Evolutionary conservation across 768 basidiomycete genomes (phyloP).

Genomic region (Tylopilus balloui): DNA sequence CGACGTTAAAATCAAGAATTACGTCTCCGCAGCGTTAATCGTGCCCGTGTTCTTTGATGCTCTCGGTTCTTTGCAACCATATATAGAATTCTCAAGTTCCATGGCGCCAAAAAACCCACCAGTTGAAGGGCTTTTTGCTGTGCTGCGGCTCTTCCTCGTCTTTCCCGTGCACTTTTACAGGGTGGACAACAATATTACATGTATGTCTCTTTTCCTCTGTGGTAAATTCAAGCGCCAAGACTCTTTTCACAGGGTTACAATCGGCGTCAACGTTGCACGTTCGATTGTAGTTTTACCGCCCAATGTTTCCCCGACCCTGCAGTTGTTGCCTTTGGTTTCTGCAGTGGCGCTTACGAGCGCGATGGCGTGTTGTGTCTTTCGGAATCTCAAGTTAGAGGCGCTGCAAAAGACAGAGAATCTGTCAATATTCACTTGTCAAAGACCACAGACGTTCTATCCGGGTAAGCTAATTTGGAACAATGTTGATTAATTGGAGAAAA

Average conservation of each 20-base stretch:
- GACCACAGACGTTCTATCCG: neutral
- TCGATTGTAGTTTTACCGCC: slow-evolving; percentile 17
- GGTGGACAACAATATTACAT: slow-evolving; percentile 39
- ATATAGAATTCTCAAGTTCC: slow-evolving; percentile 25
- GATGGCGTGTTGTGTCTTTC: slow-evolving; percentile 35
- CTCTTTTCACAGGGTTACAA: slow-evolving; percentile 29
- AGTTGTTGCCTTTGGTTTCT: slow-evolving; percentile 23
- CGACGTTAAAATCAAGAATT: slow-evolving; percentile 19
- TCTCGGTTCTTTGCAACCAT: slow-evolving; percentile 31
- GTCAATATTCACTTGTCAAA: slow-evolving; percentile 1
- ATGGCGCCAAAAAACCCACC: slow-evolving; percentile 8
- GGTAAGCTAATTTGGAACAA: neutral
- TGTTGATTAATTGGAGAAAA: neutral
- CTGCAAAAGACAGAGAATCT: slow-evolving; percentile 3
- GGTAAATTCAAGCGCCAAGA: neutral
- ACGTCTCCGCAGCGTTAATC: slow-evolving; percentile 27
- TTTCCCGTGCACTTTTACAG: slow-evolving; percentile 33
- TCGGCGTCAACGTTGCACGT: slow-evolving; percentile 29
- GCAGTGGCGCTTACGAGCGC: slow-evolving; percentile 29
- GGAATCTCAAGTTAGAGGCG: slow-evolving; percentile 28
- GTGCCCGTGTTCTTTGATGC: slow-evolving; percentile 31
- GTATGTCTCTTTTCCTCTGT: slow-evolving; percentile 19
- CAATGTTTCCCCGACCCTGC: slow-evolving; percentile 21
- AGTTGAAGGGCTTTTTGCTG: slow-evolving; percentile 19
- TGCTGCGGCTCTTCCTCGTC: slow-evolving; percentile 26